Conservation (phyloP, 257 asterid genomes). For the Nicotiana paniculata region DNA sequence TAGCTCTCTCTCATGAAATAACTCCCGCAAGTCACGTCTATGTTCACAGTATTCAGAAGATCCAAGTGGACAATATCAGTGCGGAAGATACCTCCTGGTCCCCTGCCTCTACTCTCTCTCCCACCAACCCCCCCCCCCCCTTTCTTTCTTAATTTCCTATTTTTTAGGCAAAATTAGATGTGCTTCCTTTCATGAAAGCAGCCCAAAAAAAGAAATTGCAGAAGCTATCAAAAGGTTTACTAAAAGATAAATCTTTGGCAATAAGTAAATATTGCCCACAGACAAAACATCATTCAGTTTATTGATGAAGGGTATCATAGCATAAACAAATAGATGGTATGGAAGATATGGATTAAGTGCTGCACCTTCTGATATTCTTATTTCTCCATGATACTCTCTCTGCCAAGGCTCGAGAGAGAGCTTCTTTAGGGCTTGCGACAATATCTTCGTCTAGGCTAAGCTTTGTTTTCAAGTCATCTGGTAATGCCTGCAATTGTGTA, state of each 20-base stretch:
- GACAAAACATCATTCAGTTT: not conserved
- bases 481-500: constrained; percentile 59
- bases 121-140: not conserved
- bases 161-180: not conserved
- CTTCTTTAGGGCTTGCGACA: constrained; percentile 80
- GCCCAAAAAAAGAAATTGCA: not conserved
- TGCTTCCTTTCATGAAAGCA: not conserved
- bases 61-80: not conserved
- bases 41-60: not conserved
- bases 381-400: constrained; percentile 46
- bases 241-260: too few relatives aligned
- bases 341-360: constrained; percentile 1
- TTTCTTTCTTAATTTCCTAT: not conserved
- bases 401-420: constrained; percentile 63
- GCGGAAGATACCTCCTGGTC: not conserved
- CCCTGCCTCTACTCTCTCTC: not conserved
- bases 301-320: not conserved
- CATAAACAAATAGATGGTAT: not conserved
- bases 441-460: constrained; percentile 85
- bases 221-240: too few relatives aligned
- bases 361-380: constrained; percentile 56
- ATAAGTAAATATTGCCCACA: too few relatives aligned
- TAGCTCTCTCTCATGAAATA: not conserved
- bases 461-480: constrained; percentile 88
- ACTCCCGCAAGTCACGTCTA: not conserved